phyloP scores from a whole-genome alignment of 1,139 yeast genomes.

The Geotrichum citri-aurantii region DNA sequence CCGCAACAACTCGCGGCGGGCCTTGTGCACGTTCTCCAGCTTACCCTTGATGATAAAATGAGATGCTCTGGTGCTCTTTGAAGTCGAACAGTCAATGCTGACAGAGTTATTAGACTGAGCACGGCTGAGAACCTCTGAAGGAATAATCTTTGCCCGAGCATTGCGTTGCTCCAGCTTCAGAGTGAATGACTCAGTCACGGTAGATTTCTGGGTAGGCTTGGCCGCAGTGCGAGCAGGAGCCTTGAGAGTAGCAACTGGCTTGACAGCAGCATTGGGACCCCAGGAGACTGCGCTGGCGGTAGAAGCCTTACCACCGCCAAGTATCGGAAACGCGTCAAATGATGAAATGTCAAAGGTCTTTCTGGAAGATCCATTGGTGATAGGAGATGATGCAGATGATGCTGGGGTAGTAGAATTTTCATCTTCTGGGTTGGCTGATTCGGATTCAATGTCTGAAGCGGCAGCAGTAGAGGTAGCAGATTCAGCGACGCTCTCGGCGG shows the following conservation, averaged over 20 bases:
- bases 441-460: conserved; percentile 4
- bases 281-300: conserved; percentile 11
- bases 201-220: conserved; percentile 13
- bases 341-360: conserved; percentile 26
- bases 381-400: conserved; percentile 2
- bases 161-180: conserved; percentile 17
- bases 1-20: conserved; percentile 70
- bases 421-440: conserved; percentile 13
- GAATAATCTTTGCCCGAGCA: conserved; percentile 15
- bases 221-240: conserved; percentile 7
- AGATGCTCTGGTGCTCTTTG: conserved; percentile 70
- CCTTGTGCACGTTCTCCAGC: conserved; percentile 59
- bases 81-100: conserved; percentile 77
- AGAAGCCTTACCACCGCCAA: conserved; percentile 40
- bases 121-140: conserved; percentile 17
- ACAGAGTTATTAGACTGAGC: conserved; percentile 15
- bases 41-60: conserved; percentile 82
- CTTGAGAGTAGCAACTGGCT: conserved; percentile 8
- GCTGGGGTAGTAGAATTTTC: conserved; percentile 12
- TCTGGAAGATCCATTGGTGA: conserved; percentile 12
- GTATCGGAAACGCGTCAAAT: conserved; percentile 60
- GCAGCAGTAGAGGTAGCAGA: neutral
- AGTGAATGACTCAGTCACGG: conserved; percentile 13
- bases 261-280: conserved; percentile 15
- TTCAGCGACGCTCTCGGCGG: conserved; percentile 1